Evolutionary conservation across 257 asterid genomes (phyloP), one percentile per base, ranked within the genome.

Genomic region (Galeopsis tetrahit): DNA sequence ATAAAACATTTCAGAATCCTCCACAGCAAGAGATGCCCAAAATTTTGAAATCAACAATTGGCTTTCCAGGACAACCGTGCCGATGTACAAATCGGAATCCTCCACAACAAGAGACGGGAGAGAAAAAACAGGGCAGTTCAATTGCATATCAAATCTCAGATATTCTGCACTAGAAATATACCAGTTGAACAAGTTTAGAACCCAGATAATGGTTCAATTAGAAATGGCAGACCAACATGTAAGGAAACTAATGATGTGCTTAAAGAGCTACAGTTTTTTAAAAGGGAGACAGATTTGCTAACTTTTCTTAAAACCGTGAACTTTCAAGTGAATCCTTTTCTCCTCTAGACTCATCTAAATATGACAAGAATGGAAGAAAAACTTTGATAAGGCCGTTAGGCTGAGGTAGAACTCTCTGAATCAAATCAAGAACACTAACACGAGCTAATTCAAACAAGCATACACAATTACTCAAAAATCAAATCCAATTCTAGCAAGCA

Each of bases 271-370:
- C 4, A 14, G 9, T 13, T 21, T 21, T 21, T 21, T 11, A 2
- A 31, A 65, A 11, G 14, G 14, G 5, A n/a, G 8, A 3, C 17
- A 6, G 33, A 8, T 52, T 14, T 68, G 53, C 44, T 11, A 32
- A 15, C 14, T 33, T 55, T 59, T 63, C 40, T 13, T 13, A 10
- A 63, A 49, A 35, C 52, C 53, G 39, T 36, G 4, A 35, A 21
- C 13, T 36, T 43, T 49, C 42, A 38, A 35, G 5, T 52, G 65
- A 39, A 57, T n/a, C 58, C 9, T 42, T 51, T 17, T 33, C 33
- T 15, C 57, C 72, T 67, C 33, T 58, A 10, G 42, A 63, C 57
- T 39, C 70, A 33, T 44, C 60, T 28, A 62, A 51, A 38, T 53
- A 42, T 42, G 34, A 43, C 58, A 70, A 42, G 44, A 17, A 31